Evolutionary conservation across 768 basidiomycete species (phyloP).

Genomic region (Ramaria sp.): DNA sequence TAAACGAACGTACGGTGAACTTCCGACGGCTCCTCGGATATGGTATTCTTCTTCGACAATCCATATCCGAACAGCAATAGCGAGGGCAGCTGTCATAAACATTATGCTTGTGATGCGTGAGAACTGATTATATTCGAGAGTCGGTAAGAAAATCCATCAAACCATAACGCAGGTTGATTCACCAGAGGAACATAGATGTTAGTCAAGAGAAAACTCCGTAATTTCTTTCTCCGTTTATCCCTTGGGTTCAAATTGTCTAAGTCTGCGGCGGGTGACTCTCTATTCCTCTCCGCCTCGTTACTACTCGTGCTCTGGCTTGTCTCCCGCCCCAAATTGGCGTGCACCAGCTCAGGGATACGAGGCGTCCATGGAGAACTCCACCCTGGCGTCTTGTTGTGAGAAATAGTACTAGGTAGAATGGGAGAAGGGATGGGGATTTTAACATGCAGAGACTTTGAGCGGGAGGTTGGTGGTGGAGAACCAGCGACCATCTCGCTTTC

Average conservation of each 20-base stretch:
- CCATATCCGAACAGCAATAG: conserved; percentile 68
- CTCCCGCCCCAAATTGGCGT: background rate
- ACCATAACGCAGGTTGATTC: conserved; percentile 15
- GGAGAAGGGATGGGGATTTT: conserved; percentile 22
- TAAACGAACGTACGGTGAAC: conserved; percentile 53
- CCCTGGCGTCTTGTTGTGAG: conserved; percentile 47
- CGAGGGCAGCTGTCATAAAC: conserved; percentile 71
- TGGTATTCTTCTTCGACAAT: conserved; percentile 36
- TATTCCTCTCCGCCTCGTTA: background rate
- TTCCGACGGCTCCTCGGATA: conserved; percentile 65
- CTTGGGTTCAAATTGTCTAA: conserved; percentile 15
- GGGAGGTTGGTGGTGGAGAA: conserved; percentile 18
- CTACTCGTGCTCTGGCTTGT: background rate
- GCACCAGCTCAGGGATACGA: conserved; percentile 15
- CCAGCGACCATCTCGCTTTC: conserved; percentile 5
- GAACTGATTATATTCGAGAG: conserved; percentile 33
- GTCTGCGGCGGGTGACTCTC: conserved; percentile 9
- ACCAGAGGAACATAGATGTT: conserved; percentile 77
- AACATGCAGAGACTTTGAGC: conserved; percentile 5
- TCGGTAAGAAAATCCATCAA: background rate
- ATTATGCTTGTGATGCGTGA: conserved; percentile 79
- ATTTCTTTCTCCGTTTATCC: conserved; percentile 28
- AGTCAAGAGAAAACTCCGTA: conserved; percentile 57
- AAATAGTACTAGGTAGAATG: conserved; percentile 33
- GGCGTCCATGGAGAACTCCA: conserved; percentile 64